A percentile compares a stretch with the other conserved stretches of the same genome.
phyloP scores from a whole-genome alignment of 1,284 basidiomycete species.

The Trametes hirsuta region DNA sequence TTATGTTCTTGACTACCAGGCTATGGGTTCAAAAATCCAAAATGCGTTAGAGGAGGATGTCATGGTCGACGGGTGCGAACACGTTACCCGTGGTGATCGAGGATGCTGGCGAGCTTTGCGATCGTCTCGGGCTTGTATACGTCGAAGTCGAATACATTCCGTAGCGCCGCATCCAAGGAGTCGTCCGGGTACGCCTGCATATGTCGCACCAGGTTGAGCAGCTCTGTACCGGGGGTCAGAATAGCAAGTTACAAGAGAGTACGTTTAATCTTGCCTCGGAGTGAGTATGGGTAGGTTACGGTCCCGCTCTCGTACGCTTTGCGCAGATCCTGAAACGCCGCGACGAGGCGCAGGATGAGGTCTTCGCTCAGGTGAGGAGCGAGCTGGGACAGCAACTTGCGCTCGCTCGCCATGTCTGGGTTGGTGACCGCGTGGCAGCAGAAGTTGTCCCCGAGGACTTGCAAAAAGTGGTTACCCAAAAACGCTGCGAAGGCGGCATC shows the following conservation, averaged over 20 bases:
- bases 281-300: conserved; percentile 65
- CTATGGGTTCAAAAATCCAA: conserved; percentile 33
- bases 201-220: conserved; percentile 66
- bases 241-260: not conserved
- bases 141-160: conserved; percentile 73
- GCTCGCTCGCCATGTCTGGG: conserved; percentile 64
- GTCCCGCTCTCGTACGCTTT: conserved; percentile 57
- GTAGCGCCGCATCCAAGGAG: conserved; percentile 53
- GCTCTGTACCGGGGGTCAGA: conserved; percentile 42
- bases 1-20: conserved; percentile 53
- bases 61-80: not conserved
- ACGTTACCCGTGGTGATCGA: conserved; percentile 58
- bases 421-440: conserved; percentile 67
- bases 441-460: conserved; percentile 71
- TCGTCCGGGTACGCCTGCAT: conserved; percentile 63
- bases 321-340: conserved; percentile 64
- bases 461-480: conserved; percentile 71
- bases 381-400: conserved; percentile 58
- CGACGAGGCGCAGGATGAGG: conserved; percentile 56
- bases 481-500: conserved; percentile 48
- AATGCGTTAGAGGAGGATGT: too few relatives aligned
- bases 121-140: conserved; percentile 66
- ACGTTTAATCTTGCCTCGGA: conserved; percentile 48
- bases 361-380: conserved; percentile 62
- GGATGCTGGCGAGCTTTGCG: conserved; percentile 57